A percentile compares a stretch with the other conserved stretches of the same genome.
These are phyloP conservation scores for Pyrenopolyporus hunteri DNA, from an alignment of 495 filamentous ascomycete species.

Conservation along the genomic window DNA sequence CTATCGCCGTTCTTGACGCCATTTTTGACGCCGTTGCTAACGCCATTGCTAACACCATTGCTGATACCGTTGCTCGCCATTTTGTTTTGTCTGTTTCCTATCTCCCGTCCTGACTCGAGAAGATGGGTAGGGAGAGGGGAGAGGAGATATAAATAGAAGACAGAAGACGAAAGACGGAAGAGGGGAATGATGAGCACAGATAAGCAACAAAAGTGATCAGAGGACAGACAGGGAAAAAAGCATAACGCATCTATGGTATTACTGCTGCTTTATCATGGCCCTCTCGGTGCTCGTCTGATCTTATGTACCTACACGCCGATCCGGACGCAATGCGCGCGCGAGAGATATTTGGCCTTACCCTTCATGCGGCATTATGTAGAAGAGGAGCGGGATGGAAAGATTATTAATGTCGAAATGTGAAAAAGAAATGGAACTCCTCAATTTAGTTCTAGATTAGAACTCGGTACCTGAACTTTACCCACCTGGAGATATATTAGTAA, in stretches of 20 bases:
- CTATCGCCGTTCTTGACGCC: conserved; percentile 12
- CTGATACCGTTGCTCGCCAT: conserved; percentile 24
- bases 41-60: conserved; percentile 11
- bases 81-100: neutral
- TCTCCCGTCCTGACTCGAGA: neutral
- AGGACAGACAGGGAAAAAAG: neutral
- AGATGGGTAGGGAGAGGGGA: neutral
- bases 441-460: neutral
- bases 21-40: conserved; percentile 5
- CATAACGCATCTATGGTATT: conserved; percentile 3
- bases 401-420: conserved; percentile 18
- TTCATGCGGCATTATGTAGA: conserved; percentile 17
- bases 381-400: neutral
- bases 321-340: conserved; percentile 15
- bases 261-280: conserved; percentile 1
- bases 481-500: too few species aligned
- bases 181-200: neutral
- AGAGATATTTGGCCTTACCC: conserved; percentile 11
- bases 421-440: neutral
- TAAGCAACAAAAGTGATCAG: neutral
- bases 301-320: conserved; percentile 14
- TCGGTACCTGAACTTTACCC: neutral
- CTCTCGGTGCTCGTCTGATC: neutral
- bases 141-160: neutral
- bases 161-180: neutral